Evolutionary conservation across 108 stramenopile species (phyloP).

Genomic region (Mediolabrus comicus): DNA sequence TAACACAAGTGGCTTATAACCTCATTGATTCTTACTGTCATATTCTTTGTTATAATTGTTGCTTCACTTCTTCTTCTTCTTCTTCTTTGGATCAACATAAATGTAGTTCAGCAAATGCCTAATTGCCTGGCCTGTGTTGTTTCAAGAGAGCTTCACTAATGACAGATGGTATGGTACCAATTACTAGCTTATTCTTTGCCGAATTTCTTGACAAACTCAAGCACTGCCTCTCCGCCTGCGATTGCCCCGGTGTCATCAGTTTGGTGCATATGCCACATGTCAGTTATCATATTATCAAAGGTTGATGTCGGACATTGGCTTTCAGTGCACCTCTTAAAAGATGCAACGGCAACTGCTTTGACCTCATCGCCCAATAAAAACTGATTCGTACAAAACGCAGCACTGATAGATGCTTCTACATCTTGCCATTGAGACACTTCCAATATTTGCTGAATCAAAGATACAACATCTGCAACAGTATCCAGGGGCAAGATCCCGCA

Average conservation of each 20-base stretch:
- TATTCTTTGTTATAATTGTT: too few relatives aligned
- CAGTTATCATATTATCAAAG: constrained; percentile 21
- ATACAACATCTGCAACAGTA: constrained; percentile 4
- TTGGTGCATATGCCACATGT: constrained; percentile 33
- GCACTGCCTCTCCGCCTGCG: constrained; percentile 26
- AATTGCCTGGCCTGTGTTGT: too few relatives aligned
- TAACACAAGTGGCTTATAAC: too few relatives aligned
- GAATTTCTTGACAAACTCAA: constrained; percentile 23
- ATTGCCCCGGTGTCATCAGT: constrained; percentile 29
- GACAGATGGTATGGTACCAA: too few relatives aligned
- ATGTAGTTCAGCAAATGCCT: too few relatives aligned
- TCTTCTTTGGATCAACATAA: too few relatives aligned
- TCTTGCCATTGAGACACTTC: constrained; percentile 15
- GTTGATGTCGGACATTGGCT: constrained; percentile 2
- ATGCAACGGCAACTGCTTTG: constrained; percentile 4
- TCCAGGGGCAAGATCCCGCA: constrained; percentile 12
- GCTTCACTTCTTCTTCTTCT: too few relatives aligned
- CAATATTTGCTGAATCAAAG: constrained; percentile 11
- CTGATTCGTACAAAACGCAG: constrained; percentile 7
- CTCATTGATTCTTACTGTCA: too few relatives aligned
- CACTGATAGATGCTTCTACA: constrained; percentile 17
- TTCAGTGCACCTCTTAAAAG: constrained; percentile 16
- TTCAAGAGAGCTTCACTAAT: too few relatives aligned
- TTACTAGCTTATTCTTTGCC: too few relatives aligned
- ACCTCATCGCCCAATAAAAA: constrained; percentile 32